Percentiles rank a stretch among this genome's conserved stretches.
These are phyloP conservation scores for Bimuria novae-zelandiae DNA, from an alignment of 2,329 filamentous ascomycete genomes.

Conservation along the genomic window DNA sequence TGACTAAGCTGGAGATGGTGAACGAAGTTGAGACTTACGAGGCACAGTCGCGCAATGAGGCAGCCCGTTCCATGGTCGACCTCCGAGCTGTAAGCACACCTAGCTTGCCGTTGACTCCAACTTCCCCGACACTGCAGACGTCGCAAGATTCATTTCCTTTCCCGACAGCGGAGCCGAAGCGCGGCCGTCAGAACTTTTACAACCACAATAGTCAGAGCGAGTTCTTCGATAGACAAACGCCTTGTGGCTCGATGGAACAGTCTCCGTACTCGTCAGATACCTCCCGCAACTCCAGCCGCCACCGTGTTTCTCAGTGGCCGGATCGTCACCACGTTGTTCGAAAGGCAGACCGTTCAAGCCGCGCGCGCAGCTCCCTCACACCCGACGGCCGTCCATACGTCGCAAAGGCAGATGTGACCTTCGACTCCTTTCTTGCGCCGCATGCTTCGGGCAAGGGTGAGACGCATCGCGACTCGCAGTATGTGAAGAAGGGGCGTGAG, in stretches of 20 bases:
- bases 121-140: not conserved
- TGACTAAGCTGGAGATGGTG: slow-evolving; percentile 12
- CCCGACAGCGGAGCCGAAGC: not conserved
- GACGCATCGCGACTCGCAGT: slow-evolving; percentile 16
- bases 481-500: slow-evolving; percentile 14
- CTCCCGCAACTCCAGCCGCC: not conserved
- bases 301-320: slow-evolving; percentile 17
- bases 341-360: slow-evolving; percentile 12
- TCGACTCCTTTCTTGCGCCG: slow-evolving; percentile 32
- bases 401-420: slow-evolving; percentile 23
- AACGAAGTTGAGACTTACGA: slow-evolving; percentile 10
- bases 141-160: not conserved
- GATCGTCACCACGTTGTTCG: slow-evolving; percentile 8
- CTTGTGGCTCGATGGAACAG: not conserved
- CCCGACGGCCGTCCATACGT: slow-evolving; percentile 10
- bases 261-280: not conserved
- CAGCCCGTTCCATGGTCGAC: slow-evolving; percentile 10
- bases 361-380: slow-evolving; percentile 18
- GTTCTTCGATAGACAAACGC: slow-evolving; percentile 9
- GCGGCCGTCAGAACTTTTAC: not conserved
- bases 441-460: slow-evolving; percentile 34
- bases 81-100: slow-evolving; percentile 12
- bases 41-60: slow-evolving; percentile 5
- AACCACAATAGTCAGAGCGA: slow-evolving; percentile 16
- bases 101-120: not conserved